Conservation (phyloP, 2,329 filamentous ascomycete genomes). For the Aspergillus japonicus region DNA sequence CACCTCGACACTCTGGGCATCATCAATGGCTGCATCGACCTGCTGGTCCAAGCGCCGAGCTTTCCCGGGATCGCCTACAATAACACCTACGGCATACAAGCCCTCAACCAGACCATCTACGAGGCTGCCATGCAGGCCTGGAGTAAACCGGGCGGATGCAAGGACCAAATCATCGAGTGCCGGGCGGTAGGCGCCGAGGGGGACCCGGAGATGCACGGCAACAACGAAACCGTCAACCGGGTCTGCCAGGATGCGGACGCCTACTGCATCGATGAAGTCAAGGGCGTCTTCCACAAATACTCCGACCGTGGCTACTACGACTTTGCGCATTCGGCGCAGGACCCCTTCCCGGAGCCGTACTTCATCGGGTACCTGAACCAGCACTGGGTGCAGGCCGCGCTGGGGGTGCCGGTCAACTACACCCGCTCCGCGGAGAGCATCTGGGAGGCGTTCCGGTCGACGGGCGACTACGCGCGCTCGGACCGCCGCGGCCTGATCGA, state of each 20-base stretch:
- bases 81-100: conserved; percentile 59
- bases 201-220: conserved; percentile 52
- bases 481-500: conserved; percentile 42
- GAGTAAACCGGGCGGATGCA: conserved; percentile 51
- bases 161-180: conserved; percentile 55
- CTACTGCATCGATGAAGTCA: conserved; percentile 48
- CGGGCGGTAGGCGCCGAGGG: conserved; percentile 46
- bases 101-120: conserved; percentile 51
- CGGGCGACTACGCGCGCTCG: conserved; percentile 50
- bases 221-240: conserved; percentile 47
- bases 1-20: conserved; percentile 55
- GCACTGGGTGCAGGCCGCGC: conserved; percentile 55
- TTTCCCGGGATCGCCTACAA: conserved; percentile 56
- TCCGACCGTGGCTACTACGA: conserved; percentile 57
- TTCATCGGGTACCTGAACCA: conserved; percentile 58
- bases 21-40: conserved; percentile 58
- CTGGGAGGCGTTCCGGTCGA: conserved; percentile 45
- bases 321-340: conserved; percentile 51
- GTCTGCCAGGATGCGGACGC: conserved; percentile 47
- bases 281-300: conserved; percentile 44
- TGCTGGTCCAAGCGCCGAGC: conserved; percentile 47
- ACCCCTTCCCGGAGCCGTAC: conserved; percentile 55
- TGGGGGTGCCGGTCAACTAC: conserved; percentile 62
- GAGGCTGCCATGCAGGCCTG: conserved; percentile 47
- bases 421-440: conserved; percentile 48